Conservation (phyloP, 768 basidiomycete genomes). For the Cantharellus cinnabarinus region DNA sequence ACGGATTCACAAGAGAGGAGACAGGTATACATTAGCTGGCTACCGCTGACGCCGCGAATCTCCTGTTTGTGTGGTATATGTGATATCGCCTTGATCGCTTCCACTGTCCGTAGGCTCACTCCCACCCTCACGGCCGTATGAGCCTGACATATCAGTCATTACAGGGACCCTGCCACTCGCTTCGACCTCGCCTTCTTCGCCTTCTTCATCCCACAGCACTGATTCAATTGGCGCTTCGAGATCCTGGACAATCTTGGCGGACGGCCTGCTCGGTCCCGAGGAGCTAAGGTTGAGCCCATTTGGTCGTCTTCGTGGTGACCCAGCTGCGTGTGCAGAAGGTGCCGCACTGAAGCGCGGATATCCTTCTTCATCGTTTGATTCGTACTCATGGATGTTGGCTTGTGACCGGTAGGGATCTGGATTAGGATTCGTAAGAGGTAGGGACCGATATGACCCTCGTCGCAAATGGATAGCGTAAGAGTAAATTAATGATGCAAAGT, state of each 20-base stretch:
- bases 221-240: constrained; percentile 3
- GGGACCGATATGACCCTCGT: constrained; percentile 69
- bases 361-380: neutral
- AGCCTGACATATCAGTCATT: neutral
- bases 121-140: neutral
- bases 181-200: neutral
- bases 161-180: neutral
- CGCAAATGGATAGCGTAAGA: constrained; percentile 87
- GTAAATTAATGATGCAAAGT: constrained; percentile 77
- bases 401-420: constrained; percentile 1
- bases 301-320: neutral
- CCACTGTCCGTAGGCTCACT: neutral
- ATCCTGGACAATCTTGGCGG: constrained; percentile 3
- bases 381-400: neutral
- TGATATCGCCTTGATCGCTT: neutral
- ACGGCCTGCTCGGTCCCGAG: neutral
- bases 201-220: constrained; percentile 8
- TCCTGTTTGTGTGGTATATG: too few species aligned
- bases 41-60: too few species aligned
- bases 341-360: neutral
- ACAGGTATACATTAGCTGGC: too few species aligned
- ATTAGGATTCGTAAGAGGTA: constrained; percentile 28
- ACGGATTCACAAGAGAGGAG: too few species aligned
- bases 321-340: neutral
- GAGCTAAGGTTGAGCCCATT: neutral